Evolutionary conservation across 2,329 filamentous ascomycete species (phyloP), one percentile per base, ranked within the genome.

Genomic region (Cryphonectria radicalis): DNA sequence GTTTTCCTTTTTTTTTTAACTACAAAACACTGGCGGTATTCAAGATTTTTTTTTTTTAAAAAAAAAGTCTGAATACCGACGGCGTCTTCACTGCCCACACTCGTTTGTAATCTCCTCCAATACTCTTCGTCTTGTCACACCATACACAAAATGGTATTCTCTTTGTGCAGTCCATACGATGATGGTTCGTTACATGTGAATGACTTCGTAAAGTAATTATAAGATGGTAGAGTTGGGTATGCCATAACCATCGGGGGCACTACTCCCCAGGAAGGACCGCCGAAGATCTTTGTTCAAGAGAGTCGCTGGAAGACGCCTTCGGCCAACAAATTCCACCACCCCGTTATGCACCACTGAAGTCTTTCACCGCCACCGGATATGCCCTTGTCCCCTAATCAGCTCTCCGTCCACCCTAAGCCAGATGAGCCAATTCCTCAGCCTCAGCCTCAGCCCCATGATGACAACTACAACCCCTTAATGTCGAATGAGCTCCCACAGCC

Each of bases 401-500:
- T 28, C 53, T 10, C 53, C 28, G 28, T 14, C n/a, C 17, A 46
- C 43, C 43, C 14, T 46, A 14, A 46, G 17, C 43, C 43, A 17
- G 43, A 46, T 46, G 19, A 22, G 17, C n/a, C 32, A 35, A 37
- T 37, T 3, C 35, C 22, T 19, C 11, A 40, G 3, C 8, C 22
- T 19, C 11, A 40, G 3, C 8, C 59, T 35, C 59, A 40, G 14
- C 32, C 32, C 32, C 32, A 40, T 40, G 32, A 40, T 19, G 11
- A 22, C 5, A 11, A 13, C 22, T 62, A 62, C 32, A 62, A 17
- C 2, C 59, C 59, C 79, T 95, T 94, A 75, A 98, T 94, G 82
- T 98, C 96, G 82, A 99, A 99, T 80, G 95, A 98, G 22, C 95
- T 98, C 10, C 96, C 96, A 81, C 96, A 99, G 0, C 96, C 96